A percentile compares a stretch with the other conserved stretches of the same genome.
Conservation (phyloP, 495 filamentous ascomycete genomes). For the Annulohypoxylon moriforme region DNA sequence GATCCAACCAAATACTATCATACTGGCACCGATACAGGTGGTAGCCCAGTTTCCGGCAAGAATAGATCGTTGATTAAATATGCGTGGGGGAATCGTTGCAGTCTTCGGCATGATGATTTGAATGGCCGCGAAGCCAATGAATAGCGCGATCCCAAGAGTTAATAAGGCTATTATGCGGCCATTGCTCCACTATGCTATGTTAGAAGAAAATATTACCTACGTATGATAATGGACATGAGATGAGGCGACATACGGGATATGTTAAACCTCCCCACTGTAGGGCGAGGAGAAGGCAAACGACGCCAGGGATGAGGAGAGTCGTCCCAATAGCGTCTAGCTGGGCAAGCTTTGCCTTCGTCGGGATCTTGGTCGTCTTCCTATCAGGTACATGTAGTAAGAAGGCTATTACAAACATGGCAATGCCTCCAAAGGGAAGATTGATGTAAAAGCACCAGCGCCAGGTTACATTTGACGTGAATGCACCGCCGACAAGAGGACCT, state of each 20-base stretch:
- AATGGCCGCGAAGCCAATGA: constrained; percentile 66
- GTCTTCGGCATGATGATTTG: constrained; percentile 70
- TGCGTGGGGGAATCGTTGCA: constrained; percentile 75
- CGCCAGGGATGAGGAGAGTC: constrained; percentile 70
- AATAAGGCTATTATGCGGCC: constrained; percentile 72
- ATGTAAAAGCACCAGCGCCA: constrained; percentile 87
- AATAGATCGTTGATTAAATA: constrained; percentile 75
- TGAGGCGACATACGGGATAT: constrained; percentile 54
- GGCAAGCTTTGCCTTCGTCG: constrained; percentile 58
- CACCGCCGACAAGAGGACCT: constrained; percentile 73
- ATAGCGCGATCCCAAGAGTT: constrained; percentile 68
- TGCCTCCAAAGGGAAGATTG: constrained; percentile 74
- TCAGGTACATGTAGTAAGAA: constrained; percentile 64
- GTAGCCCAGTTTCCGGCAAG: constrained; percentile 63
- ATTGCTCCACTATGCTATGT: constrained; percentile 60
- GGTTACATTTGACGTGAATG: constrained; percentile 65
- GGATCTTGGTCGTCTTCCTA: constrained; percentile 52
- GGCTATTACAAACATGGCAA: constrained; percentile 68
- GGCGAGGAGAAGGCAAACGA: constrained; percentile 76
- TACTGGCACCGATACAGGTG: constrained; percentile 62
- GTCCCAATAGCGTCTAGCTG: constrained; percentile 74
- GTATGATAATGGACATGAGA: neutral
- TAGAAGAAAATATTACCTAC: neutral
- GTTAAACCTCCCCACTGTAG: constrained; percentile 82
- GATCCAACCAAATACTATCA: constrained; percentile 69